Evolutionary conservation across 2,329 filamentous ascomycete species (phyloP).

Genomic region (Colletotrichum sp.): DNA sequence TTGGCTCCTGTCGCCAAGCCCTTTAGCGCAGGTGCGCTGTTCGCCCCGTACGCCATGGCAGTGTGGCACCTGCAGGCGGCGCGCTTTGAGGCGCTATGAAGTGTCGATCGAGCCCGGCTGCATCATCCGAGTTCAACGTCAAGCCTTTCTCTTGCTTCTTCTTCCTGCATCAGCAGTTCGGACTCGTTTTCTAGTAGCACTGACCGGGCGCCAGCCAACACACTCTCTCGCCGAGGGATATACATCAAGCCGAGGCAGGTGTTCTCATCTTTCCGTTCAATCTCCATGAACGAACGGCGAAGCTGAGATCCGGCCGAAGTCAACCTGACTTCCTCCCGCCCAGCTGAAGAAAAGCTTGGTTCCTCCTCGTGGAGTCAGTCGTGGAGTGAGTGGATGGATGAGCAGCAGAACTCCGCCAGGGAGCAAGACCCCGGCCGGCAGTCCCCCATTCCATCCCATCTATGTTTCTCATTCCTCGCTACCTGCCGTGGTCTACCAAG

Average conservation of each 20-base stretch:
- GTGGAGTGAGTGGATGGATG: neutral
- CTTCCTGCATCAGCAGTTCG: neutral
- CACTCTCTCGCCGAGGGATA: neutral
- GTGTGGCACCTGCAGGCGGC: neutral
- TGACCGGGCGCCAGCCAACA: neutral
- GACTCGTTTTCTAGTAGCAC: neutral
- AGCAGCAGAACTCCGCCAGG: neutral
- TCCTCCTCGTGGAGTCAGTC: neutral
- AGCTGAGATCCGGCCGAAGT: neutral
- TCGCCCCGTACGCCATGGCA: neutral
- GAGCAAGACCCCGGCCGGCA: neutral
- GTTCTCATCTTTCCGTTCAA: neutral
- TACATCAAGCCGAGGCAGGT: neutral
- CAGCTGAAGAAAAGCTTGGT: neutral
- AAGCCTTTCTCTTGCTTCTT: neutral
- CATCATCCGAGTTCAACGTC: constrained; percentile 12
- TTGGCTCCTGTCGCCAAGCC: constrained; percentile 12
- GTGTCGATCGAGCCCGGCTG: neutral
- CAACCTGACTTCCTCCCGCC: neutral
- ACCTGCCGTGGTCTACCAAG: neutral
- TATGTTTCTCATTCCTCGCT: neutral
- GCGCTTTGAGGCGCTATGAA: constrained; percentile 14
- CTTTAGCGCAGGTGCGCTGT: constrained; percentile 1
- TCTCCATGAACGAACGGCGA: neutral
- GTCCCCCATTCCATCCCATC: constrained; percentile 7